Evolutionary conservation across 805 yeast genomes (phyloP), one percentile per base, ranked within the genome.

Genomic region (Kuraishia piskuri): DNA sequence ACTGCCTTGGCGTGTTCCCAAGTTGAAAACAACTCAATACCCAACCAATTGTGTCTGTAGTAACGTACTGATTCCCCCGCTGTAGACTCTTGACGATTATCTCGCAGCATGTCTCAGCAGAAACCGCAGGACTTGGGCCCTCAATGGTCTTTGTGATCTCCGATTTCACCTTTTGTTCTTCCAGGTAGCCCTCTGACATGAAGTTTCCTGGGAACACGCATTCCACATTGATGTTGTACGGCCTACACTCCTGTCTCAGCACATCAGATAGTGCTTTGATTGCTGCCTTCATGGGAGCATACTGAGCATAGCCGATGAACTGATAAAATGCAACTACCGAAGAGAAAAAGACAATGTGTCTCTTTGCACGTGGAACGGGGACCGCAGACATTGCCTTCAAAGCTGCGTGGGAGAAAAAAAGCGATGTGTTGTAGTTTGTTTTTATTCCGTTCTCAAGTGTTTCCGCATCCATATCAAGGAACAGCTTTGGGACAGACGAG

Each of bases 141-240:
- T 94, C 99, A 36, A 94, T 89, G 31, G 68, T 69, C 58, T 75
- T 80, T 1, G 97, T 90, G 54, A 94, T 88, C 9, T 75, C 78
- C 0, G 99, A 98, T 65, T 94, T 94, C 2, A 95, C 86, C 53
- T 70, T 68, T 64, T 91, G 86, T 67, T 94, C 99, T 55, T 83
- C 82, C 2, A 70, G 78, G 63, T 68, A 94, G 0, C 99, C 99
- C 66, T 91, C 98, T 57, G 95, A 84, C 50, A 75, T 79, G 68
- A 92, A 90, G 64, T 90, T 90, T 0, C 99, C 99, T 0, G 98
- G 96, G 61, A 82, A 84, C 0, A 90, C 82, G 55, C 89, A 82
- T 4, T 86, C 78, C 0, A 94, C 87, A 24, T 85, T 70, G 57
- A 85, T 82, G 55, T 84, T 78, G 61, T 82, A 84, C 5, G 86